These are phyloP conservation scores for Torulaspora globosa DNA, from an alignment of 1,139 yeast species.

Conservation along the genomic window DNA sequence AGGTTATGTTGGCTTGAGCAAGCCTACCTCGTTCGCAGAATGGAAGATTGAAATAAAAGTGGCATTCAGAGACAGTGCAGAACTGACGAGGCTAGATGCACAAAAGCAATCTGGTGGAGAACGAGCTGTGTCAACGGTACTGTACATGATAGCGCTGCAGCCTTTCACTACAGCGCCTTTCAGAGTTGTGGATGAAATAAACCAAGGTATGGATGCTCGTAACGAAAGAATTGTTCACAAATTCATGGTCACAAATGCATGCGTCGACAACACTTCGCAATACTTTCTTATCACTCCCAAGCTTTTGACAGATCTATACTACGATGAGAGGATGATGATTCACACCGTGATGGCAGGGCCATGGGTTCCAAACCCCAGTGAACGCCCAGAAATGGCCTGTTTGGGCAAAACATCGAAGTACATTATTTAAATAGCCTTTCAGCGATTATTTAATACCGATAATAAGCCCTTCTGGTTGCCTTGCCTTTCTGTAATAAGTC, in stretches of 20 bases:
- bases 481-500: background rate
- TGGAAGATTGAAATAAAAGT: constrained; percentile 87
- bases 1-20: constrained; percentile 67
- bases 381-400: constrained; percentile 32
- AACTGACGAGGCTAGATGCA: constrained; percentile 65
- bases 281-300: constrained; percentile 94
- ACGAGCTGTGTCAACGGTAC: constrained; percentile 89
- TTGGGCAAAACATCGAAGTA: constrained; percentile 39
- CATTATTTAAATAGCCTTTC: constrained; percentile 16
- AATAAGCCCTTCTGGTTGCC: background rate
- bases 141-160: constrained; percentile 86
- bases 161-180: constrained; percentile 89
- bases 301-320: constrained; percentile 69
- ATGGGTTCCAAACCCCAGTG: constrained; percentile 40
- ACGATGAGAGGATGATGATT: constrained; percentile 77
- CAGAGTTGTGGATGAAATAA: constrained; percentile 94
- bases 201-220: constrained; percentile 97
- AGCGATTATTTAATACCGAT: background rate
- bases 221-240: constrained; percentile 87
- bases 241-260: constrained; percentile 81
- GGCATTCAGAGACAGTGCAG: constrained; percentile 74
- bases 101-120: constrained; percentile 98
- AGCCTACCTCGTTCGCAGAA: constrained; percentile 53
- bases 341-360: constrained; percentile 81
- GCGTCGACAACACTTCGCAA: constrained; percentile 58